Base-by-base conservation (phyloP, 768 basidiomycete genomes). In the Filobasidium floriforme region DNA sequence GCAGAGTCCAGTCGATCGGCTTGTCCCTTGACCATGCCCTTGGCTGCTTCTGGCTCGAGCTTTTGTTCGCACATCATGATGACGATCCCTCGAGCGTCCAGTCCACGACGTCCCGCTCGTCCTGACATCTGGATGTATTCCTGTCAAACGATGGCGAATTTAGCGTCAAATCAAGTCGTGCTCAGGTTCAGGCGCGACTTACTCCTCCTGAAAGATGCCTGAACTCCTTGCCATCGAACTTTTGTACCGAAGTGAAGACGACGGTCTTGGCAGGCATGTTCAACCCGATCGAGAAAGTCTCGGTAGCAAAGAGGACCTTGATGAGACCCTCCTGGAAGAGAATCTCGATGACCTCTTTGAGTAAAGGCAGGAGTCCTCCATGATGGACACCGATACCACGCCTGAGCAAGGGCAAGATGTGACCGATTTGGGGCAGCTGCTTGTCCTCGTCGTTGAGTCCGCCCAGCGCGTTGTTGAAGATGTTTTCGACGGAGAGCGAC, bases 81-180 rank as follows among this genome's bases (percentile, higher is more conserved):
- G 61, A 99, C 96, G 60, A 98, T 91, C 62, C 96, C 96, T n/a
- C 96, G 86, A 68, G 98, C 94, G 77, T 99, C 96, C 66, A 98
- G 81, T 51, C 96, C 96, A 80, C 96, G 86, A 73, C 96, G 88
- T 69, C 96, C 96, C 1, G 96, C 96, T 65, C 96, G 89, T 64
- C 96, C 96, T 0, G 92, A 93, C 96, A 99, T 99, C 75, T 99
- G 96, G 73, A 98, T 96, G 78, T 99, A 99, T 83, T 99, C 96
- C 65, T 96, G 89, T 0, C 9, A 40, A 51, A 51, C 18, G 18
- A 51, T 37, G 4, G 32, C 9, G n/a, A 37, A 37, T 37, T 37
- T 37, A 37, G 32, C 32, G 32, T n/a, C 32, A 37, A 9, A 37
- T 4, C 32, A 37, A 37, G 32, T 37, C 32, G 32, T n/a, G 54